These are phyloP conservation scores for Beauveria varroae DNA, from an alignment of 2,329 filamentous ascomycete genomes.

Conservation along the genomic window DNA sequence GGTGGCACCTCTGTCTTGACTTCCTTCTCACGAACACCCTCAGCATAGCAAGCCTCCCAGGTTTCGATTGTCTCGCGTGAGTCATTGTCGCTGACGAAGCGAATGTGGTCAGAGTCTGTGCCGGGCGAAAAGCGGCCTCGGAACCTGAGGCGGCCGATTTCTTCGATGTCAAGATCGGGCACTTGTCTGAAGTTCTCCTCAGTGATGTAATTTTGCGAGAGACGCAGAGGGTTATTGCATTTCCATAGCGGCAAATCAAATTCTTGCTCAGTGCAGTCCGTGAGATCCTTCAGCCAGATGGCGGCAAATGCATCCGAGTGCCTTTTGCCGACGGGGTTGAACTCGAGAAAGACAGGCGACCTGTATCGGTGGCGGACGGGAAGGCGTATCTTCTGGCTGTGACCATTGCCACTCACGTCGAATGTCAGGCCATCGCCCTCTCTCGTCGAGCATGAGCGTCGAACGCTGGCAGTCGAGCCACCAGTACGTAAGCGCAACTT, in stretches of 20 bases:
- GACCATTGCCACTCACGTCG: conserved; percentile 37
- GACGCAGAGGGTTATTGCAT: conserved; percentile 63
- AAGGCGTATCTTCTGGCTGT: conserved; percentile 52
- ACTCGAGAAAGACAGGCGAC: conserved; percentile 82
- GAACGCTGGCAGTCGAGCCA: conserved; percentile 67
- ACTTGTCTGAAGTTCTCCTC: conserved; percentile 63
- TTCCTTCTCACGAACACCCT: conserved; percentile 68
- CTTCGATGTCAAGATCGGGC: conserved; percentile 68
- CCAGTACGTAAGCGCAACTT: conserved; percentile 78
- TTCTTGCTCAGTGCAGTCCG: conserved; percentile 68
- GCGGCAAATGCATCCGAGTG: conserved; percentile 67
- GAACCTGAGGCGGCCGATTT: conserved; percentile 78
- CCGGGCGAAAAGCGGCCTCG: conserved; percentile 78
- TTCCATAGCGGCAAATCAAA: conserved; percentile 90
- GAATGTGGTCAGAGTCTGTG: conserved; percentile 77
- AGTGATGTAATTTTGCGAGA: conserved; percentile 90
- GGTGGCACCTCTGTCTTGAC: conserved; percentile 69
- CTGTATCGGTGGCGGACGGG: conserved; percentile 88
- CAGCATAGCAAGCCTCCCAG: conserved; percentile 85
- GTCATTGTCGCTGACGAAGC: conserved; percentile 80
- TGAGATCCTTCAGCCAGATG: conserved; percentile 78
- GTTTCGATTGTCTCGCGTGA: conserved; percentile 88
- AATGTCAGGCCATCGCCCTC: conserved; percentile 47
- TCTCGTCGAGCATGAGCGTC: conserved; percentile 52
- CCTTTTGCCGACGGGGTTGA: conserved; percentile 63